Evolutionary conservation across 306 rosid species (phyloP).

Genomic region (Mimosa bimucronata): DNA sequence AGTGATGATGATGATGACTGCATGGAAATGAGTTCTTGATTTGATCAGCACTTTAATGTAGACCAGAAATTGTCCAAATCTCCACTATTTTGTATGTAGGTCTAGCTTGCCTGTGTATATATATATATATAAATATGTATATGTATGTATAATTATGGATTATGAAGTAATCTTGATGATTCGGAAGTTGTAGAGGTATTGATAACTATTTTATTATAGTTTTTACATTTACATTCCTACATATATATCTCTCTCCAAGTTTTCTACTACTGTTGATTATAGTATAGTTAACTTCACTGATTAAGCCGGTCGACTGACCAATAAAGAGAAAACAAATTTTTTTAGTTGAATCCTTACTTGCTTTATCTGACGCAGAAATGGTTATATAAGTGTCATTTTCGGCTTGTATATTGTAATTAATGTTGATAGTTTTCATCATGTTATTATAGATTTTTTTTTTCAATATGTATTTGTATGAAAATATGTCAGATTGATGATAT

Average conservation of each 20-base stretch:
- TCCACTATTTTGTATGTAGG: neutral
- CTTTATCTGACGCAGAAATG: too few species aligned
- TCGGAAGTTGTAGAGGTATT: neutral
- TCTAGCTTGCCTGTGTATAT: too few species aligned
- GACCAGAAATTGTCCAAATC: neutral
- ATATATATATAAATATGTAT: too few species aligned
- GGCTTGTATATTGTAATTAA: neutral
- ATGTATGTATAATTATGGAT: neutral
- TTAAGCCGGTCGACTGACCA: neutral
- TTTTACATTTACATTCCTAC: neutral
- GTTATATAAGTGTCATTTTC: neutral
- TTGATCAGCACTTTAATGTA: neutral
- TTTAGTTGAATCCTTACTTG: neutral
- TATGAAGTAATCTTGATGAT: neutral
- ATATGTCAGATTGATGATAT: neutral
- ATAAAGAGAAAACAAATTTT: neutral
- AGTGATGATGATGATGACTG: neutral
- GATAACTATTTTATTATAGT: neutral
- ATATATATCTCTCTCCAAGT: neutral
- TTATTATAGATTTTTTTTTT: neutral
- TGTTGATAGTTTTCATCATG: neutral
- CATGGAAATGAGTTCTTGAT: slow-evolving; percentile 6
- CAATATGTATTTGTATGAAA: neutral
- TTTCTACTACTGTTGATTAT: neutral
- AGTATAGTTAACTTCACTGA: neutral